A percentile compares a stretch with the other conserved stretches of the same genome.
Evolutionary conservation across 192 early-diverging fungal genomes (phyloP).

Genomic region (Physocladia obscura): DNA sequence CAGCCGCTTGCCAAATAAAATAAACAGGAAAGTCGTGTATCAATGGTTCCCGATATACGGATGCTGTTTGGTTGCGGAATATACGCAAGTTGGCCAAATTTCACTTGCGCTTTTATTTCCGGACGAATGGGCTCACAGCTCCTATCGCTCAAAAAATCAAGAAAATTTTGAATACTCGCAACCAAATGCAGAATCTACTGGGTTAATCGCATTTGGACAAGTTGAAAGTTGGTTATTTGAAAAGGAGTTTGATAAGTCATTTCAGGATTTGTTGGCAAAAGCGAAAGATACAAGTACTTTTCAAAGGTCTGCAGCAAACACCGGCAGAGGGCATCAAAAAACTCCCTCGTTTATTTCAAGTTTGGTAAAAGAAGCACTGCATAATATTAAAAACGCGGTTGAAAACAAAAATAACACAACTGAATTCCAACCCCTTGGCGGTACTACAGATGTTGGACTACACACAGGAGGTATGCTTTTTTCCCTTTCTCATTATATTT

Average conservation of each 20-base stretch:
- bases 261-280: background rate
- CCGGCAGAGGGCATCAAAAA: background rate
- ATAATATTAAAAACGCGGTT: background rate
- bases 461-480: background rate
- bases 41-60: background rate
- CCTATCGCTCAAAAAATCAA: background rate
- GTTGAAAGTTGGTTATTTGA: background rate
- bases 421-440: background rate
- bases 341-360: background rate
- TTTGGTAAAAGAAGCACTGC: background rate
- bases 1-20: background rate
- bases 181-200: background rate
- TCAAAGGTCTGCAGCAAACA: background rate
- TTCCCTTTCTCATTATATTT: background rate
- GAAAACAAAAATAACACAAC: background rate
- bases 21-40: background rate
- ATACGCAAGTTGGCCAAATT: background rate
- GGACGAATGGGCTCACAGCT: background rate
- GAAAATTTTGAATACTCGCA: background rate
- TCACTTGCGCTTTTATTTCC: background rate
- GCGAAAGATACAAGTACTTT: background rate
- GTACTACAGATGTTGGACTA: background rate
- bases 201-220: background rate
- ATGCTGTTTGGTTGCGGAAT: background rate
- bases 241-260: background rate